Evolutionary conservation across 2,329 filamentous ascomycete species (phyloP).

Genomic region (Pseudocercospora pini-densiflorae): DNA sequence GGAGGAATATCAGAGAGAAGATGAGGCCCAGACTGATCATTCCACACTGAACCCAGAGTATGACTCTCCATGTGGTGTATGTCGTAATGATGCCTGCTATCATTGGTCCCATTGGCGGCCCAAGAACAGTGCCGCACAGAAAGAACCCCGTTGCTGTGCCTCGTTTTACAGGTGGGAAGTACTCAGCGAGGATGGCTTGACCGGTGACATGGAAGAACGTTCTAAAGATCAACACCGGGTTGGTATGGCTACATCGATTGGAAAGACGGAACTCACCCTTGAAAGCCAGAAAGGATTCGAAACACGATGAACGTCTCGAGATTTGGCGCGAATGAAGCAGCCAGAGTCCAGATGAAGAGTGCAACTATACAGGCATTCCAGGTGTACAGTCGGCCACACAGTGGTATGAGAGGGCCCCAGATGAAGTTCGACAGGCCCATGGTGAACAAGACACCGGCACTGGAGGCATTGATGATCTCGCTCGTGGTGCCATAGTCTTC

Average conservation of each 20-base stretch:
- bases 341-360: constrained; percentile 69
- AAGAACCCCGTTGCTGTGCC: constrained; percentile 76
- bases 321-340: constrained; percentile 71
- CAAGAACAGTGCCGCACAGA: constrained; percentile 66
- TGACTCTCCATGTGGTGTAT: constrained; percentile 71
- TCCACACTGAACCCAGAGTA: constrained; percentile 75
- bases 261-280: constrained; percentile 50
- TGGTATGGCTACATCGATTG: too few relatives aligned
- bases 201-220: constrained; percentile 74
- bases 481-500: constrained; percentile 65
- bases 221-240: too few relatives aligned
- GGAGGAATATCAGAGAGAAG: constrained; percentile 65
- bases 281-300: constrained; percentile 71
- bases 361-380: constrained; percentile 61
- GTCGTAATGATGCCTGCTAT: constrained; percentile 75
- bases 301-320: constrained; percentile 72
- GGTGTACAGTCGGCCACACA: constrained; percentile 50
- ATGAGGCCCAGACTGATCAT: constrained; percentile 63
- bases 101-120: constrained; percentile 70
- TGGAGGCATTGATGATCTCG: constrained; percentile 71
- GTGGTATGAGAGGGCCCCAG: constrained; percentile 67
- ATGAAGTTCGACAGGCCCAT: constrained; percentile 72
- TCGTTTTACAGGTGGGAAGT: constrained; percentile 59
- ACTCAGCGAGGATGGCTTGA: constrained; percentile 65
- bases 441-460: constrained; percentile 70